These are phyloP conservation scores for Colletotrichum tropicale DNA, from an alignment of 2,329 filamentous ascomycete species.

Conservation along the genomic window DNA sequence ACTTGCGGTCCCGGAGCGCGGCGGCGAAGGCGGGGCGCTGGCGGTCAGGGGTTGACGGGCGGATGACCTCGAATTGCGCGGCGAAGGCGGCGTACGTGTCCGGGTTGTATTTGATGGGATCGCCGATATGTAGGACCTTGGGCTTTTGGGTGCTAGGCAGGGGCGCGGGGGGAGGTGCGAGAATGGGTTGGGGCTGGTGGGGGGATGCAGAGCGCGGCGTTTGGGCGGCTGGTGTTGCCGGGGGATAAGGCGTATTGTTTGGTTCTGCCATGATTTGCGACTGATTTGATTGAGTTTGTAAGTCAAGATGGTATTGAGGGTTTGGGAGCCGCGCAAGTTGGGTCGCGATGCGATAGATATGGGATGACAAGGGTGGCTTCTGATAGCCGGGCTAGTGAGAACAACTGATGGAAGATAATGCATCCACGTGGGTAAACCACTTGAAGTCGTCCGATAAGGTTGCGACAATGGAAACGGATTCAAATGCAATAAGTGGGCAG, in stretches of 20 bases:
- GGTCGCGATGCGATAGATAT: not conserved
- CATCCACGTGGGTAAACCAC: not conserved
- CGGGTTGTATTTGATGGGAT: slow-evolving; percentile 58
- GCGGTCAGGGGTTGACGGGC: slow-evolving; percentile 55
- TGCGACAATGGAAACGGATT: not conserved
- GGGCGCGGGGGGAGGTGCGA: slow-evolving; percentile 25
- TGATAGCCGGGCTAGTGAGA: not conserved
- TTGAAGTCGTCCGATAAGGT: not conserved
- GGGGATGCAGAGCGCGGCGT: slow-evolving; percentile 50
- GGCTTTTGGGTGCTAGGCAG: slow-evolving; percentile 36
- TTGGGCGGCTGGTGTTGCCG: slow-evolving; percentile 28
- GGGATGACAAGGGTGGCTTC: not conserved
- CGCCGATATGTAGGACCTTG: slow-evolving; percentile 78
- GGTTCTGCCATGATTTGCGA: slow-evolving; percentile 46
- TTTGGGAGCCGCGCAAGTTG: not conserved
- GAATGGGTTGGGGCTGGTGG: slow-evolving; percentile 26
- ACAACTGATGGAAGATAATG: not conserved
- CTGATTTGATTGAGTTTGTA: not conserved
- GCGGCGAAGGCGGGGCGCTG: slow-evolving; percentile 52
- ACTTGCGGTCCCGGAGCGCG: slow-evolving; percentile 54
- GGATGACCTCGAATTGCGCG: slow-evolving; percentile 51
- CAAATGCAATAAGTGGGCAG: not conserved
- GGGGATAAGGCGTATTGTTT: slow-evolving; percentile 50
- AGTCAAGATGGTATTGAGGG: not conserved
- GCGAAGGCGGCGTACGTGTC: slow-evolving; percentile 49